Base-by-base conservation (phyloP, 2,329 filamentous ascomycete species). In the Talaromyces sp. region DNA sequence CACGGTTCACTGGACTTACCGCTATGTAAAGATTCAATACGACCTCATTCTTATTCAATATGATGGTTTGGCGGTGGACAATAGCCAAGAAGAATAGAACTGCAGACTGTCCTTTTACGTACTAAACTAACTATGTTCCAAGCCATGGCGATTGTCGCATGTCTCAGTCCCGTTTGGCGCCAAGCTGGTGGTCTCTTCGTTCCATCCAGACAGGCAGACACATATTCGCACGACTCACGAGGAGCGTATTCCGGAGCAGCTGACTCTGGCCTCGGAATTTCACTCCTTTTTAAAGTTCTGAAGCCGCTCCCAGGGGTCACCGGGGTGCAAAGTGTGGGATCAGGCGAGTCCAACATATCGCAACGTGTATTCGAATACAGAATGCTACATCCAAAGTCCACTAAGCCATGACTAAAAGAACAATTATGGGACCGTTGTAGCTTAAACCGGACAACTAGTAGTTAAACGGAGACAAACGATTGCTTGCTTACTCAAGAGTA, bases 151-250 rank as follows among this genome's bases (percentile, higher is more conserved):
- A 39, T 25, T 52, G 33, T 39, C 22, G 48, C 21, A 52, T 52
- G 48, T 52, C 48, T 52, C 48, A 52, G 33, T 25, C 39, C 1
- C 22, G 48, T 37, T 39, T 52, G 48, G 48, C 48, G 48, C 48
- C 48, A 52, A 25, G 35, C 19, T 39, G 36, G n/a, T n/a, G 48
- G 48, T 52, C 33, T 52, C 19, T 11, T 13, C 25, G n/a, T 3
- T 6, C 17, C 6, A 35, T 4, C 28, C 9, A 5, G 45, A 50
- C 45, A 39, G 4, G 36, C 5, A 39, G 3, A 28, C 10, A n/a
- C n/a, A n/a, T n/a, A n/a, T 40, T n/a, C 6, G 15, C 33, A 8
- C n/a, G 25, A 7, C 45, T 48, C 45, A 35, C 45, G 41, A 46
- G 15, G 28, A 15, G 43, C 17, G 17, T 46, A 31, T 13, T n/a